Percentiles rank a stretch among this genome's conserved stretches.
Evolutionary conservation across 805 yeast species (phyloP).

Genomic region (Zygotorulaspora chibaensis): DNA sequence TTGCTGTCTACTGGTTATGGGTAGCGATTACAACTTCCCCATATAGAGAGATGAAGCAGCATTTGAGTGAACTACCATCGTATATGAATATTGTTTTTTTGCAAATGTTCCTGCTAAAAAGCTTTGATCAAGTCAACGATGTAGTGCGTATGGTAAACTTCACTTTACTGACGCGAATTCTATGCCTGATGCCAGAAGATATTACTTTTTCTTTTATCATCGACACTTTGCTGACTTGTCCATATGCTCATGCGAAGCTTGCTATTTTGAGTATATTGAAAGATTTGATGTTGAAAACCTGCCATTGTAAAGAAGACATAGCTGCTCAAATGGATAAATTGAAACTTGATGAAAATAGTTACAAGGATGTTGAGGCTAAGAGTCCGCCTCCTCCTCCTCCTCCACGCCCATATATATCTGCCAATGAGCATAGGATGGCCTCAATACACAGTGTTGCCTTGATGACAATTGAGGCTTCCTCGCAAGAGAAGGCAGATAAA

Average conservation of each 20-base stretch:
- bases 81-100: constrained; percentile 38
- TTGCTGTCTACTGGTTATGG: constrained; percentile 38
- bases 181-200: constrained; percentile 55
- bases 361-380: constrained; percentile 1
- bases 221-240: constrained; percentile 64
- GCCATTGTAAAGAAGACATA: constrained; percentile 8
- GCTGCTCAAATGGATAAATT: constrained; percentile 6
- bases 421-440: constrained; percentile 39
- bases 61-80: constrained; percentile 29
- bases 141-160: constrained; percentile 43
- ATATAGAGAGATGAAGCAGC: constrained; percentile 15
- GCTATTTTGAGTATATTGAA: constrained; percentile 64
- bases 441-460: constrained; percentile 35
- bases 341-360: constrained; percentile 3
- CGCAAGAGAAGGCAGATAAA: constrained; percentile 15
- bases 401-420: constrained; percentile 35
- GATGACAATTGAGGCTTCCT: constrained; percentile 21
- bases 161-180: constrained; percentile 59
- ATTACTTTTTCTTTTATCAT: constrained; percentile 54
- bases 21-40: constrained; percentile 27
- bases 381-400: constrained; percentile 20
- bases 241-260: constrained; percentile 56
- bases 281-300: constrained; percentile 49
- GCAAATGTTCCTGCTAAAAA: constrained; percentile 39
- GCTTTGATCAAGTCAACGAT: constrained; percentile 37